A percentile compares a stretch with the other conserved stretches of the same genome.
phyloP scores from a whole-genome alignment of 306 rosid genomes.

The Rosa rugosa region DNA sequence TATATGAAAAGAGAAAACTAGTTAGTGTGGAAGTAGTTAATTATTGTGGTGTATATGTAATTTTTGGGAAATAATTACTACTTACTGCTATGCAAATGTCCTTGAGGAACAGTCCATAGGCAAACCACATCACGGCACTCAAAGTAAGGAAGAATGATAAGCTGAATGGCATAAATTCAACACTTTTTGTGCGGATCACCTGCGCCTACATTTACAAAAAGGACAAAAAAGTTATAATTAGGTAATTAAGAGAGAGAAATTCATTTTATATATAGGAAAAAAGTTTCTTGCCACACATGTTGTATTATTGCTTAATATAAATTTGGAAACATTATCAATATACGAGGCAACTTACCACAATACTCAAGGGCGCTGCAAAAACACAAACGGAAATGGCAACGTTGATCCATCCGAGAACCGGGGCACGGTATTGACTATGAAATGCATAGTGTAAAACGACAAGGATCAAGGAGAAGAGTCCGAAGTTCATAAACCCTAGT shows the following conservation, averaged over 20 bases:
- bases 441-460: slow-evolving; percentile 31
- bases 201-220: slow-evolving; percentile 45
- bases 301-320: neutral
- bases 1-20: slow-evolving; percentile 6
- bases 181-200: slow-evolving; percentile 74
- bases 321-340: neutral
- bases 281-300: neutral
- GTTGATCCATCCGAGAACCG: slow-evolving; percentile 79
- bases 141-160: slow-evolving; percentile 75
- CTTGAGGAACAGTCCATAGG: slow-evolving; percentile 64
- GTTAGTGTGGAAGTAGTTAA: neutral
- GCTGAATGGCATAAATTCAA: slow-evolving; percentile 78
- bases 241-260: neutral
- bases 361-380: slow-evolving; percentile 81
- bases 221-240: neutral
- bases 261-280: neutral
- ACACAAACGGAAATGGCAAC: slow-evolving; percentile 61
- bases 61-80: neutral
- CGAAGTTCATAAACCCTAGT: slow-evolving; percentile 57
- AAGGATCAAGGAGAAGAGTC: slow-evolving; percentile 48
- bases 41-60: neutral
- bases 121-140: slow-evolving; percentile 86
- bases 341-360: slow-evolving; percentile 55
- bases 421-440: slow-evolving; percentile 38
- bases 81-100: slow-evolving; percentile 82